phyloP scores from a whole-genome alignment of 768 basidiomycete genomes.

The Wakefieldia striispora region DNA sequence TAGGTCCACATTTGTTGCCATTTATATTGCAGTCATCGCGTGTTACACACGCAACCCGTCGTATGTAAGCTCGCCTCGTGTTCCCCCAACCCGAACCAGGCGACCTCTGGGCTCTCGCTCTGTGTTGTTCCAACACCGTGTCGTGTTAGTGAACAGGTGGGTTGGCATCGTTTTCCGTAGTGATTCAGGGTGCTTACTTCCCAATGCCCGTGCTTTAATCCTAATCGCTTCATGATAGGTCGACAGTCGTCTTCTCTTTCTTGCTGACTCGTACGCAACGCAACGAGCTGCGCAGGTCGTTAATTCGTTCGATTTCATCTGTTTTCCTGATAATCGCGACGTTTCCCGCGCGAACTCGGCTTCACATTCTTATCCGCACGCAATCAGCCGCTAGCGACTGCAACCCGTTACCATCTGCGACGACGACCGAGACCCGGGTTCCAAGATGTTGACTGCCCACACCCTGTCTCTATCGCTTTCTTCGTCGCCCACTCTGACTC shows the following conservation, averaged over 20 bases:
- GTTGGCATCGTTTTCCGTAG: constrained; percentile 3
- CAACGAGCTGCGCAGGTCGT: constrained; percentile 31
- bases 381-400: constrained; percentile 5
- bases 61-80: constrained; percentile 34
- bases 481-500: background rate
- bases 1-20: constrained; percentile 6
- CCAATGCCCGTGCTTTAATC: background rate
- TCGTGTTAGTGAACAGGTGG: constrained; percentile 26
- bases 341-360: constrained; percentile 6
- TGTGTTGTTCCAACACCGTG: constrained; percentile 22
- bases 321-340: constrained; percentile 24
- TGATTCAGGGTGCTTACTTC: constrained; percentile 5
- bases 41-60: constrained; percentile 6
- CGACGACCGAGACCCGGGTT: constrained; percentile 2
- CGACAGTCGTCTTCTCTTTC: constrained; percentile 1
- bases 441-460: constrained; percentile 20
- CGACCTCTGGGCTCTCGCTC: constrained; percentile 21
- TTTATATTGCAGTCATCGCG: constrained; percentile 11
- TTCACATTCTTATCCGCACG: constrained; percentile 10
- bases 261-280: constrained; percentile 15
- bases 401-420: constrained; percentile 9
- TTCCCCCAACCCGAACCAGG: constrained; percentile 23
- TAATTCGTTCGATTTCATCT: constrained; percentile 22
- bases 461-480: constrained; percentile 3
- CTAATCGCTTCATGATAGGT: background rate